Base-by-base conservation (phyloP, 2,329 filamentous ascomycete species). In the Ramularia collo-cygni region DNA sequence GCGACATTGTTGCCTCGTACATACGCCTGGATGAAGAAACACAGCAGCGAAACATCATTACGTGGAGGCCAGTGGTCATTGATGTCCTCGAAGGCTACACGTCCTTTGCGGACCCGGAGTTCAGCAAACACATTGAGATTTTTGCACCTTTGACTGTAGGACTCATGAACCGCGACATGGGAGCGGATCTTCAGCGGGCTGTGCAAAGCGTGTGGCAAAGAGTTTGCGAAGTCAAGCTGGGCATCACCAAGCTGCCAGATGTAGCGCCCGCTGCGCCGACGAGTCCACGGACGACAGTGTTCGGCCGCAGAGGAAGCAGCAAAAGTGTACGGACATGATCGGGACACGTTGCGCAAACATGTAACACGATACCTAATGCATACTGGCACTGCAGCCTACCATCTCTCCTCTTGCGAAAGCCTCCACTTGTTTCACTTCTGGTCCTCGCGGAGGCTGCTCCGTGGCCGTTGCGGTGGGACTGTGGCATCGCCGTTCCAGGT, bases 11-110 rank as follows among this genome's bases (percentile, higher is more conserved):
- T 46, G 76, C 79, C 27, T 83, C 82, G 10, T 99, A 94, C 63
- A 79, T 87, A 8, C 72, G 75, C 3, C 79, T 98, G 3, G 92
- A 96, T 58, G 89, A 95, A 62, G 93, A 98, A 59, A 93, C 86
- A 18, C 92, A 98, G 64, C 89, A 96, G 60, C 77, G 92, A 40
- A 98, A 98, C 64, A 95, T 98, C 40, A 78, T 93, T 17, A 94
- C 93, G 1, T 99, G 92, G 92, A 76, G 92, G 13, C 92, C 92
- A 0, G 92, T 98, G 1, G 92, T 99, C 2, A 88, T 98, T 13
- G 92, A 95, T 59, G 92, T 98, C 7, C 72, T 99, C 8, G 90
- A 98, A 58, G 92, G 92, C 1, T 96, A 90, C 61, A 81, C 81
- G 0, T 82, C 79, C 5, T 95, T 96, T 67, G 85, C 87, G 0